These are phyloP conservation scores for Cubamyces lactineus DNA, from an alignment of 768 basidiomycete genomes.

Conservation along the genomic window DNA sequence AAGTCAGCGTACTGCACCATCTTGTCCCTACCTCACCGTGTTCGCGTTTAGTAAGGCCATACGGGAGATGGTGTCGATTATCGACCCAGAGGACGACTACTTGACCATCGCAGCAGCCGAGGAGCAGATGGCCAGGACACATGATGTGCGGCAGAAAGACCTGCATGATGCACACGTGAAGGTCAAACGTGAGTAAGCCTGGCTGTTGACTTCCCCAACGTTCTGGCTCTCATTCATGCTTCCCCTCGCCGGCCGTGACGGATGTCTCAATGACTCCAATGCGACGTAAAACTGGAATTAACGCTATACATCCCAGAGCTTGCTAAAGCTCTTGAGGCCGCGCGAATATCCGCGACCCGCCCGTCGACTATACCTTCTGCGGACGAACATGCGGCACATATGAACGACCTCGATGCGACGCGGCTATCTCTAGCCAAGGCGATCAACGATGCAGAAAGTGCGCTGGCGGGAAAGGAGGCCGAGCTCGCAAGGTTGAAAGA, in stretches of 20 bases:
- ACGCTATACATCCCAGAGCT: conserved; percentile 49
- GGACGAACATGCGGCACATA: conserved; percentile 56
- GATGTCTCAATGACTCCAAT: too few relatives aligned
- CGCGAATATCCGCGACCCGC: conserved; percentile 69
- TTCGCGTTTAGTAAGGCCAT: conserved; percentile 58
- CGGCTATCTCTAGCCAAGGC: conserved; percentile 71
- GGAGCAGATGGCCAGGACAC: conserved; percentile 63
- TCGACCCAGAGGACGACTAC: conserved; percentile 81
- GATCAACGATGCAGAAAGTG: conserved; percentile 71
- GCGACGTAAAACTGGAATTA: too few relatives aligned
- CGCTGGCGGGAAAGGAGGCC: conserved; percentile 67
- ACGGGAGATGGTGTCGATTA: conserved; percentile 68
- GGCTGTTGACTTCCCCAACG: not conserved
- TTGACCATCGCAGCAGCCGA: conserved; percentile 75
- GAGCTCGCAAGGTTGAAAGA: conserved; percentile 72
- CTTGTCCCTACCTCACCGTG: not conserved
- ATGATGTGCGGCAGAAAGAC: conserved; percentile 63
- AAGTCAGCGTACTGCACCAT: not conserved
- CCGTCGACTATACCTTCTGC: conserved; percentile 71
- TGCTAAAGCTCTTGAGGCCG: conserved; percentile 64
- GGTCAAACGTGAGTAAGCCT: conserved; percentile 54
- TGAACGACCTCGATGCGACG: conserved; percentile 68
- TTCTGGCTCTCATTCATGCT: not conserved
- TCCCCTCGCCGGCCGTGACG: not conserved
- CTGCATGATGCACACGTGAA: conserved; percentile 67